Conservation (phyloP, 352 stramenopile genomes). For the Pythium sukuiense region DNA sequence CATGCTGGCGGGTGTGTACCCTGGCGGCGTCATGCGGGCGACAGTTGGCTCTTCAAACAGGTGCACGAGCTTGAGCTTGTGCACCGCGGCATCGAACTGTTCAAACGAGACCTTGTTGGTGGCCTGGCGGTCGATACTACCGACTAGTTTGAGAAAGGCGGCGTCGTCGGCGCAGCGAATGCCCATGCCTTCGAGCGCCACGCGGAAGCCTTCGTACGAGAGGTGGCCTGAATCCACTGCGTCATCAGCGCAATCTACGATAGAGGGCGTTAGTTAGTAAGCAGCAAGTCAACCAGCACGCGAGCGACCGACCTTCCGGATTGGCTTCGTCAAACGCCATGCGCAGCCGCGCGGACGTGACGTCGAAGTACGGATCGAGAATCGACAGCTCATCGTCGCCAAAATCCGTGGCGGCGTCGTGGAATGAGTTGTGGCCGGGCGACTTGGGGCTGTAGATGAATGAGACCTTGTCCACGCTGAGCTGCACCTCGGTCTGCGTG, state of each 20-base stretch:
- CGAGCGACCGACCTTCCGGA: conserved; percentile 35
- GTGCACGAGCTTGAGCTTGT: conserved; percentile 87
- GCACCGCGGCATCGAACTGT: conserved; percentile 80
- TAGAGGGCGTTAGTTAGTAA: background rate
- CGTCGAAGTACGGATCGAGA: conserved; percentile 86
- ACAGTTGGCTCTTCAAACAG: conserved; percentile 79
- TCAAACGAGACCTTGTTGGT: conserved; percentile 50
- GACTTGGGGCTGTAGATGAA: conserved; percentile 77
- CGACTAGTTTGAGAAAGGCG: conserved; percentile 74
- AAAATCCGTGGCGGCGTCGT: conserved; percentile 35
- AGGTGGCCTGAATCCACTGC: conserved; percentile 38
- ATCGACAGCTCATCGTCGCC: conserved; percentile 78
- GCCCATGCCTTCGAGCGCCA: conserved; percentile 61
- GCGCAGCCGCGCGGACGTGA: conserved; percentile 69
- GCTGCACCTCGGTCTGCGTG: conserved; percentile 59
- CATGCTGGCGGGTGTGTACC: conserved; percentile 57
- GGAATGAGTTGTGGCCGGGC: conserved; percentile 54
- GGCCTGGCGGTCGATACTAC: conserved; percentile 56
- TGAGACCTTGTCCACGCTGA: conserved; percentile 81
- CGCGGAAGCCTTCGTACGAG: conserved; percentile 56
- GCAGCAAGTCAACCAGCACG: background rate
- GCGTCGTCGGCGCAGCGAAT: conserved; percentile 70
- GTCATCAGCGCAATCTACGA: background rate
- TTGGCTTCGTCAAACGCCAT: conserved; percentile 68
- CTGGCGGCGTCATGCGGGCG: conserved; percentile 46